Evolutionary conservation across 495 filamentous ascomycete genomes (phyloP), one percentile per base, ranked within the genome.

Genomic region (Podospora didyma): DNA sequence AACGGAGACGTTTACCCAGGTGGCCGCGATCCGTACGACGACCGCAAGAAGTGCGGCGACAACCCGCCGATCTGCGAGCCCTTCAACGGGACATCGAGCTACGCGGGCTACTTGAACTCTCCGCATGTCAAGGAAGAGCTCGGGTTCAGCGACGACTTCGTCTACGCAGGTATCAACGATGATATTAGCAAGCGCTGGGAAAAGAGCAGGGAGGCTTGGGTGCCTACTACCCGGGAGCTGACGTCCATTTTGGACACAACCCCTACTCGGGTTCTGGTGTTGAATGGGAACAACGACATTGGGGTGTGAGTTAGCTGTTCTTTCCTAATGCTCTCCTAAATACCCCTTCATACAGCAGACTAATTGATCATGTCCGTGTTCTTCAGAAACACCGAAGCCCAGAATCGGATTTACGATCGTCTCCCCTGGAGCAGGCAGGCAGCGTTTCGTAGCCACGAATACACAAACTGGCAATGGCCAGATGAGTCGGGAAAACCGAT

Each of bases 231-330:
- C 20, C n/a, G 41, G 3, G 37, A 53, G 23, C 12, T 53, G 2
- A 14, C 37, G 37, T 45, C 9, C 16, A 24, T 53, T 17, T 22
- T 53, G 51, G 41, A 53, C 23, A 45, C 44, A 39, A 53, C 51
- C 2, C 37, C 37, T 5, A 53, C 39, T n/a, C 37, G 51, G 17
- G 37, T 53, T 22, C 19, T 53, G 41, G 51, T 53, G 41, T 19
- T 53, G 7, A 53, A 53, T 17, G 51, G 51, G 51, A 53, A 53
- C 23, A 53, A 53, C 24, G 51, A 53, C 23, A 11, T 19, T 2
- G 19, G 44, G 7, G 37, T 53, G 51, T 51, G 35, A 51, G 49
- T 51, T 12, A 37, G 5, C 22, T 47, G 45, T 5, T 5, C 26
- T 31, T 31, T n/a, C n/a, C n/a, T n/a, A n/a, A n/a, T n/a, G n/a